phyloP scores from a whole-genome alignment of 768 basidiomycete species.

The Mycena metata region DNA sequence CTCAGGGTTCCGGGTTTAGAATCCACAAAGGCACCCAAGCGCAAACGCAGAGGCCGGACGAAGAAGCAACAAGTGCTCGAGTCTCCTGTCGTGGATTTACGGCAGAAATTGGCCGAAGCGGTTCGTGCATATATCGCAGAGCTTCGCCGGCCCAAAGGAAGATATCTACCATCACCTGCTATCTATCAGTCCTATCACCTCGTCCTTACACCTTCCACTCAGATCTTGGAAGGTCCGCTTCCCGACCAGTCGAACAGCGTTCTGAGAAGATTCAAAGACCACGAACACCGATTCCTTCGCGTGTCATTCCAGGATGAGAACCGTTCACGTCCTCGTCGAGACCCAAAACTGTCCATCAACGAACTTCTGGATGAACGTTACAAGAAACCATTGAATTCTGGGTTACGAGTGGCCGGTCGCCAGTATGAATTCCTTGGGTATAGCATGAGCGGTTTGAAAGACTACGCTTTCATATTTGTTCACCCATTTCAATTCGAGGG shows the following conservation, averaged over 20 bases:
- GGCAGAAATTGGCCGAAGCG: slow-evolving; percentile 29
- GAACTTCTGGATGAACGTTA: slow-evolving; percentile 51
- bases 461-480: slow-evolving; percentile 65
- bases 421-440: slow-evolving; percentile 63
- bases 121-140: slow-evolving; percentile 29
- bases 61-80: slow-evolving; percentile 10
- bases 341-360: slow-evolving; percentile 47
- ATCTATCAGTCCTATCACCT: slow-evolving; percentile 52
- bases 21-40: slow-evolving; percentile 2
- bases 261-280: slow-evolving; percentile 45
- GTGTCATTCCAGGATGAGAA: slow-evolving; percentile 65
- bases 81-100: slow-evolving; percentile 24
- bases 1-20: slow-evolving; percentile 33
- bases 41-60: slow-evolving; percentile 22
- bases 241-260: slow-evolving; percentile 38
- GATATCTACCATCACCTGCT: slow-evolving; percentile 26
- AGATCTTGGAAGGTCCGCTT: slow-evolving; percentile 55
- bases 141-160: slow-evolving; percentile 18
- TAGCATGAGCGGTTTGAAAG: slow-evolving; percentile 65
- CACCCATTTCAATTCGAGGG: slow-evolving; percentile 53
- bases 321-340: slow-evolving; percentile 51
- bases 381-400: slow-evolving; percentile 49
- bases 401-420: slow-evolving; percentile 58
- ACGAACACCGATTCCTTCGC: slow-evolving; percentile 59
- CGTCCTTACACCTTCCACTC: slow-evolving; percentile 54